Percentiles rank a stretch among this genome's conserved stretches.
These are phyloP conservation scores for Pyronema omphalodes DNA, from an alignment of 495 filamentous ascomycete species.

Conservation along the genomic window DNA sequence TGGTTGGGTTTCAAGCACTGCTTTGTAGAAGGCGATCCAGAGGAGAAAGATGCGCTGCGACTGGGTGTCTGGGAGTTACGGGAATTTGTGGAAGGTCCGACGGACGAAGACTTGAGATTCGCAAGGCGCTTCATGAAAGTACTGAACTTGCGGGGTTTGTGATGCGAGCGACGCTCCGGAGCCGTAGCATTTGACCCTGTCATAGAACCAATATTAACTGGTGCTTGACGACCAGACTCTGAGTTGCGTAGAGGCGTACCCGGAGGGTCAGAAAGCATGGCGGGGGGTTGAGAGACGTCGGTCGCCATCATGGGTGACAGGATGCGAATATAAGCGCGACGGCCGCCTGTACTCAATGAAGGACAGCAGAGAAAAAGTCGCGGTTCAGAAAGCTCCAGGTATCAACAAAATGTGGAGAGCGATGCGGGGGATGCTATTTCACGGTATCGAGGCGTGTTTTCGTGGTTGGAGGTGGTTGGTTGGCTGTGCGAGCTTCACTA, in stretches of 20 bases:
- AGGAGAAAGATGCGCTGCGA: conserved; percentile 10
- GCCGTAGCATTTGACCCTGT: not conserved
- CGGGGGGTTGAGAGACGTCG: conserved; percentile 13
- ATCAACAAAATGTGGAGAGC: not conserved
- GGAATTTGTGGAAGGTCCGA: conserved; percentile 4
- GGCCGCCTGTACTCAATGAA: not conserved
- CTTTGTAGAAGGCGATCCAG: conserved; percentile 7
- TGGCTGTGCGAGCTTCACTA: not conserved
- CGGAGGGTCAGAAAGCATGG: not conserved
- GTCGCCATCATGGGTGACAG: conserved; percentile 11
- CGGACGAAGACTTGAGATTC: conserved; percentile 42
- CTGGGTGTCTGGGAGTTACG: not conserved
- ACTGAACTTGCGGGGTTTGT: conserved; percentile 64
- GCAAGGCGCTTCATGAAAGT: conserved; percentile 88
- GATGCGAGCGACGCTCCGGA: conserved; percentile 17
- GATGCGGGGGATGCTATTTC: not conserved
- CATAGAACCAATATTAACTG: not conserved
- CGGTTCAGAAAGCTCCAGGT: not conserved
- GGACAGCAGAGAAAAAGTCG: not conserved
- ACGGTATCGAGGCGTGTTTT: not conserved
- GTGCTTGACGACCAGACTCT: not conserved
- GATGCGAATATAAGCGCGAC: not conserved
- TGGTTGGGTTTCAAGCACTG: conserved; percentile 5
- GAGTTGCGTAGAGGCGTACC: conserved; percentile 2
- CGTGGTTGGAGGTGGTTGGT: not conserved